Conservation (phyloP, 148 eudicot species). For the Heliosperma pusillum region DNA sequence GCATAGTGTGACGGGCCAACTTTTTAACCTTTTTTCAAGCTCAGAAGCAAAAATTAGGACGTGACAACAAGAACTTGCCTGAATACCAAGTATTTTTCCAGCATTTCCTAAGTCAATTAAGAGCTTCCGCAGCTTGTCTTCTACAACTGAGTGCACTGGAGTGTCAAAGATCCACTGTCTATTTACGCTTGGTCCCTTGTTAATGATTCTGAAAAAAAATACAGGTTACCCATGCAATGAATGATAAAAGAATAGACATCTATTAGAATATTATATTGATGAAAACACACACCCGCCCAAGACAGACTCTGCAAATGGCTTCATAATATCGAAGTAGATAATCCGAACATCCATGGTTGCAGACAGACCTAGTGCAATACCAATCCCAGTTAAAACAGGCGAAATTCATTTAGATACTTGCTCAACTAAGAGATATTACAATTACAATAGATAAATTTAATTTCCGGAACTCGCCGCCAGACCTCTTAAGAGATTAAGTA, state of each 20-base stretch:
- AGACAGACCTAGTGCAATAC: constrained; percentile 71
- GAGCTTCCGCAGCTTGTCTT: constrained; percentile 72
- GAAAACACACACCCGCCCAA: constrained; percentile 59
- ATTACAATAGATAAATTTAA: background rate
- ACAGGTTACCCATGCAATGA: constrained; percentile 23
- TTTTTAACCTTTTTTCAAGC: too few relatives aligned
- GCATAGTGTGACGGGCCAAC: too few relatives aligned
- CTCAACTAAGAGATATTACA: background rate
- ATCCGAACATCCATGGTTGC: constrained; percentile 77
- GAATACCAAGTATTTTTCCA: constrained; percentile 91
- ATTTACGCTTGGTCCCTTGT: constrained; percentile 59
- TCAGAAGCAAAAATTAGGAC: too few relatives aligned
- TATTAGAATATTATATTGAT: constrained; percentile 9
- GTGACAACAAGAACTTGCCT: constrained; percentile 67
- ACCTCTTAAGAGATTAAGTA: constrained; percentile 98
- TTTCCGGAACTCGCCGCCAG: constrained; percentile 14
- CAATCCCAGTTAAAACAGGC: constrained; percentile 3
- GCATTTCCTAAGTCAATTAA: constrained; percentile 71
- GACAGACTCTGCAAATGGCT: constrained; percentile 99
- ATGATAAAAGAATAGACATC: background rate
- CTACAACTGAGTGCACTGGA: constrained; percentile 79
- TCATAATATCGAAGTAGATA: constrained; percentile 80
- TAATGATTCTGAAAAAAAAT: constrained; percentile 54
- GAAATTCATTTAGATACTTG: background rate
- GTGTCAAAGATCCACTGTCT: constrained; percentile 69